Evolutionary conservation across 768 basidiomycete species (phyloP).

Genomic region (Mycena venus): DNA sequence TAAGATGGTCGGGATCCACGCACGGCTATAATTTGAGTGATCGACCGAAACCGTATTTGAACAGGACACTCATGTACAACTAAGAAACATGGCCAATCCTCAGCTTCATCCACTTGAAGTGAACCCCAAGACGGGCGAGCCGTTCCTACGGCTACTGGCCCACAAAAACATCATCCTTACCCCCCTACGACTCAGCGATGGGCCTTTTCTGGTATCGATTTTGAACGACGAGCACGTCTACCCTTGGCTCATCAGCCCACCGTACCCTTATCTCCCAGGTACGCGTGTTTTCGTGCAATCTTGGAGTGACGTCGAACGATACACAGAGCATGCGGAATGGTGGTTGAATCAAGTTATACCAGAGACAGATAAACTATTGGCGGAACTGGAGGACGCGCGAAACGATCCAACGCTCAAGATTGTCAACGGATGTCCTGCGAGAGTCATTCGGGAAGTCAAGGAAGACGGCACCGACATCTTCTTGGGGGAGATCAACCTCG

Average conservation of each 20-base stretch:
- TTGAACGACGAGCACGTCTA: constrained; percentile 67
- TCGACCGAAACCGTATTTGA: no score
- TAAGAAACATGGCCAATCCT: not conserved
- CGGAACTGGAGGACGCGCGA: constrained; percentile 28
- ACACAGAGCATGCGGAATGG: constrained; percentile 50
- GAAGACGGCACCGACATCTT: constrained; percentile 69
- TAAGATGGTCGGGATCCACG: no score
- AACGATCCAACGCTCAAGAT: constrained; percentile 40
- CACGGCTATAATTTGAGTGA: no score
- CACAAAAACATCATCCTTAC: constrained; percentile 73
- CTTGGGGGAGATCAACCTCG: constrained; percentile 62
- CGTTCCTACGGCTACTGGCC: constrained; percentile 63
- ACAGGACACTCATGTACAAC: not conserved
- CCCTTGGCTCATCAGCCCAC: constrained; percentile 60
- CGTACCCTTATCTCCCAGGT: constrained; percentile 66
- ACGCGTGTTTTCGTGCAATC: not conserved
- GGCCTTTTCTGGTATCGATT: constrained; percentile 46
- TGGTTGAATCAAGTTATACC: constrained; percentile 45
- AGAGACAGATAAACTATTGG: constrained; percentile 45
- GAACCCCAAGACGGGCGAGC: constrained; percentile 51
- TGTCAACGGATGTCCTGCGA: constrained; percentile 63
- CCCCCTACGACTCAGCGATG: constrained; percentile 65
- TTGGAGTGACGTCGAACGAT: not conserved
- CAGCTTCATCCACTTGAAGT: constrained; percentile 46
- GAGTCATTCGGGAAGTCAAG: constrained; percentile 64